Evolutionary conservation across 257 asterid species (phyloP).

Genomic region (Galeopsis tetrahit): DNA sequence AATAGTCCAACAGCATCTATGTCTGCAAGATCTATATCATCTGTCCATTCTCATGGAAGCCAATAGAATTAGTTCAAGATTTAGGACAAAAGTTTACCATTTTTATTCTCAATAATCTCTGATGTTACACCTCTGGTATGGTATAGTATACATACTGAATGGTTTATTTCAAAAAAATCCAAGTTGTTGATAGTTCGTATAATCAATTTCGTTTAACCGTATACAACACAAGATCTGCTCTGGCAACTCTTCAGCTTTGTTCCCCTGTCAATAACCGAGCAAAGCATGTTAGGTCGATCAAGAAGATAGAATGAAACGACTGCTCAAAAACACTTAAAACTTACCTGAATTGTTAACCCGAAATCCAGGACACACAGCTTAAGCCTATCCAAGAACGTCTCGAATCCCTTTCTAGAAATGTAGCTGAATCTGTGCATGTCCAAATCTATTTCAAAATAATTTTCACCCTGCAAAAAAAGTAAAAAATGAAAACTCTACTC

Average conservation of each 20-base stretch:
- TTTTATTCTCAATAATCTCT: constrained; percentile 14
- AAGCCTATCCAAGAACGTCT: constrained; percentile 69
- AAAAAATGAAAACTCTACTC: not conserved
- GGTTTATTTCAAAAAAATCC: constrained; percentile 43
- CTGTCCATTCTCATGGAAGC: constrained; percentile 77
- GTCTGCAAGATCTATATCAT: constrained; percentile 68
- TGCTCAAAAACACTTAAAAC: constrained; percentile 19
- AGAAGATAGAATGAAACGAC: not conserved
- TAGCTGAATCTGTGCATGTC: constrained; percentile 93
- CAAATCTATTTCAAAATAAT: constrained; percentile 82
- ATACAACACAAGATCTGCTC: constrained; percentile 80
- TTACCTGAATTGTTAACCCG: constrained; percentile 90
- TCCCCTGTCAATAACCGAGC: constrained; percentile 57
- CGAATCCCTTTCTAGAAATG: constrained; percentile 84
- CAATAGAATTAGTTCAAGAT: constrained; percentile 30
- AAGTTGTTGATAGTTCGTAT: constrained; percentile 68
- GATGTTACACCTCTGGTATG: constrained; percentile 31
- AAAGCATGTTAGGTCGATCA: constrained; percentile 4
- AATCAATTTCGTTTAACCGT: constrained; percentile 69
- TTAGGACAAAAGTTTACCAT: not conserved
- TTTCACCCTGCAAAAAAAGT: constrained; percentile 57
- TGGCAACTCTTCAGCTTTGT: constrained; percentile 81
- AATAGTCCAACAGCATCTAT: constrained; percentile 70
- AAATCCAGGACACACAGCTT: constrained; percentile 77
- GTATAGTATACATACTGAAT: constrained; percentile 35